Evolutionary conservation across 1,284 basidiomycete species (phyloP), one percentile per base, ranked within the genome.

Genomic region (Pseudozyma sp.): DNA sequence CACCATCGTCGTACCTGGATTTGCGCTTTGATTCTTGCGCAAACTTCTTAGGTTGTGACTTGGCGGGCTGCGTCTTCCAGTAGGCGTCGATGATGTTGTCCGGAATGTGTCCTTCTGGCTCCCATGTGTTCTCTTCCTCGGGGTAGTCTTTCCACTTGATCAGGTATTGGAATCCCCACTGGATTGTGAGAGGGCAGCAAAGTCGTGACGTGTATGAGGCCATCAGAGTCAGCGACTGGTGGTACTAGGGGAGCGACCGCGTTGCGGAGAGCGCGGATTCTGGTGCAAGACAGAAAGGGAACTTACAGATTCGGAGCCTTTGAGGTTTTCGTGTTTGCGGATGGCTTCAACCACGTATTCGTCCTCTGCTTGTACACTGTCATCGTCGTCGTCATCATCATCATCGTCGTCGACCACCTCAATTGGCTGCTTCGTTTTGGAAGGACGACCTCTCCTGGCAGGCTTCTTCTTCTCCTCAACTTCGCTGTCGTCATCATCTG

Each of bases 61-160:
- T 72, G 49, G 73, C 47, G 9, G 73, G 68, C 45, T 66, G 61
- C 43, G 49, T 54, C 54, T 74, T 74, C 75, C 75, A 77, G 59
- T 74, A 77, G 3, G 60, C 59, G 30, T 71, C 58, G 31, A 71
- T 46, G 13, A 74, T 33, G 1, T 55, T 35, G 6, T 51, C 51
- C 0, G 49, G 33, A 0, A 74, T 39, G 39, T 77, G 68, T 1
- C 17, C 44, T 55, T 77, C 75, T 8, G 75, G 75, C 58, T 77
- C 75, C 75, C 75, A 77, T 7, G 75, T 77, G 53, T 74, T 77
- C 17, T 68, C 64, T 0, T 1, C 17, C 31, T 77, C 75, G n/a
- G 55, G 24, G 33, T 48, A 77, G 9, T 65, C 68, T 42, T 77
- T 77, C 75, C 75, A 77, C 48, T 77, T 77, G 71, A 77, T 66